These are phyloP conservation scores for Pythium dissotocum DNA, from an alignment of 352 stramenopile species.

Conservation along the genomic window DNA sequence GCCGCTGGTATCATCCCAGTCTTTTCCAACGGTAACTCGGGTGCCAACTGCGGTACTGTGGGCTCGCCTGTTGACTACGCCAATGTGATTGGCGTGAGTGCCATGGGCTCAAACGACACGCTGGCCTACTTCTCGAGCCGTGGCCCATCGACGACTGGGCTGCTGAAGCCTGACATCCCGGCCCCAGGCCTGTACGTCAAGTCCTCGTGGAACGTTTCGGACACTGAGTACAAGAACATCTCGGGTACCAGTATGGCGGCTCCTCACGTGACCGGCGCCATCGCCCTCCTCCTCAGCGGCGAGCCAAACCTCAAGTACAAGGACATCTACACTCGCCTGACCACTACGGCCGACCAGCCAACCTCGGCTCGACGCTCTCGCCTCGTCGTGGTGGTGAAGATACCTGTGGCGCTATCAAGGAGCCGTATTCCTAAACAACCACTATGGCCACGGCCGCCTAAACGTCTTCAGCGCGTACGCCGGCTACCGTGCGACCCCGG, in stretches of 20 bases:
- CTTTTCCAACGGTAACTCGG: constrained; percentile 35
- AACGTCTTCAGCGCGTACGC: constrained; percentile 15
- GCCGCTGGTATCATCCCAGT: constrained; percentile 35
- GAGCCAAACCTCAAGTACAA: constrained; percentile 27
- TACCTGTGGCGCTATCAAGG: background rate
- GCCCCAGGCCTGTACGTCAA: constrained; percentile 28
- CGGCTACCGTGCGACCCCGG: background rate
- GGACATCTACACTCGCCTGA: too few species aligned
- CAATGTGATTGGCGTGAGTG: constrained; percentile 35
- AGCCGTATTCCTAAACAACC: constrained; percentile 30
- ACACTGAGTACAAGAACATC: too few species aligned
- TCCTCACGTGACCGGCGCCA: constrained; percentile 32
- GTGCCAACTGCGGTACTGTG: constrained; percentile 28
- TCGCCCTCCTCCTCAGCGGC: constrained; percentile 27
- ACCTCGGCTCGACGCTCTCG: constrained; percentile 5
- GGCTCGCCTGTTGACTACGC: constrained; percentile 31
- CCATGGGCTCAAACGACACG: constrained; percentile 24
- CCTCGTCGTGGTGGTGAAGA: background rate
- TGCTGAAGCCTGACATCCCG: constrained; percentile 33
- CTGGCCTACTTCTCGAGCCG: constrained; percentile 31
- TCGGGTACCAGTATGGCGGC: constrained; percentile 36
- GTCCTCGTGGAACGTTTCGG: too few species aligned
- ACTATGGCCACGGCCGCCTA: constrained; percentile 29
- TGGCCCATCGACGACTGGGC: constrained; percentile 14
- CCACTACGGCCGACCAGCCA: constrained; percentile 2